These are phyloP conservation scores for Exserohilum turcica DNA, from an alignment of 2,329 filamentous ascomycete species.

Conservation along the genomic window DNA sequence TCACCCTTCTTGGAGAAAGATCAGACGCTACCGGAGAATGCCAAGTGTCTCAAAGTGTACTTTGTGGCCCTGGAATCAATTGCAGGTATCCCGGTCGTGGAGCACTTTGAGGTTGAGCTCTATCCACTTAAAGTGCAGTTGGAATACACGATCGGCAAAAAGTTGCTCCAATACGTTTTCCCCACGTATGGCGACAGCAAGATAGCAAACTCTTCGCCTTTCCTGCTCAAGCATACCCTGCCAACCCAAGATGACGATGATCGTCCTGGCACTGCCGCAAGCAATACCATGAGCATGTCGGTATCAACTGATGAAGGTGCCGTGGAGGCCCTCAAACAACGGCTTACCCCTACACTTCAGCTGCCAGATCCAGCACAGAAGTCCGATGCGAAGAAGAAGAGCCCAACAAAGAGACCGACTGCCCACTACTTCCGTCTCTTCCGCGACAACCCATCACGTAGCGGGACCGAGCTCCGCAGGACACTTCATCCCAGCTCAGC, in stretches of 20 bases:
- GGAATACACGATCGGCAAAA: conserved; percentile 89
- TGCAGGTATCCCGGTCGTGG: conserved; percentile 94
- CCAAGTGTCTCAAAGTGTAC: conserved; percentile 89
- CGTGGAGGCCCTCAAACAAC: conserved; percentile 77
- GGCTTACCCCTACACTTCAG: conserved; percentile 80
- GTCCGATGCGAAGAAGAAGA: conserved; percentile 35
- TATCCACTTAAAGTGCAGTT: conserved; percentile 93
- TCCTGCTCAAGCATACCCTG: conserved; percentile 61
- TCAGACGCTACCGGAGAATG: conserved; percentile 61
- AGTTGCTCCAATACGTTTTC: conserved; percentile 96
- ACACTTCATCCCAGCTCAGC: conserved; percentile 40
- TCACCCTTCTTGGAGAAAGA: conserved; percentile 77
- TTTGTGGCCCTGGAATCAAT: conserved; percentile 99
- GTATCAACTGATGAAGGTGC: conserved; percentile 54
- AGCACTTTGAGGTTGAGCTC: conserved; percentile 92
- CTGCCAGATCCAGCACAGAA: conserved; percentile 51
- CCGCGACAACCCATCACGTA: conserved; percentile 38
- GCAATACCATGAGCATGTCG: conserved; percentile 25
- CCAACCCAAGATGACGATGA: conserved; percentile 56
- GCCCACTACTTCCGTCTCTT: conserved; percentile 45
- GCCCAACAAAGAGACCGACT: conserved; percentile 31
- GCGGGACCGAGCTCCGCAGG: conserved; percentile 38
- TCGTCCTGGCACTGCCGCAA: conserved; percentile 20
- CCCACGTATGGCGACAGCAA: conserved; percentile 67
- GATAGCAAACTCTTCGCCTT: conserved; percentile 65